These are phyloP conservation scores for Flammula alnicola DNA, from an alignment of 1,284 basidiomycete genomes.

Conservation along the genomic window DNA sequence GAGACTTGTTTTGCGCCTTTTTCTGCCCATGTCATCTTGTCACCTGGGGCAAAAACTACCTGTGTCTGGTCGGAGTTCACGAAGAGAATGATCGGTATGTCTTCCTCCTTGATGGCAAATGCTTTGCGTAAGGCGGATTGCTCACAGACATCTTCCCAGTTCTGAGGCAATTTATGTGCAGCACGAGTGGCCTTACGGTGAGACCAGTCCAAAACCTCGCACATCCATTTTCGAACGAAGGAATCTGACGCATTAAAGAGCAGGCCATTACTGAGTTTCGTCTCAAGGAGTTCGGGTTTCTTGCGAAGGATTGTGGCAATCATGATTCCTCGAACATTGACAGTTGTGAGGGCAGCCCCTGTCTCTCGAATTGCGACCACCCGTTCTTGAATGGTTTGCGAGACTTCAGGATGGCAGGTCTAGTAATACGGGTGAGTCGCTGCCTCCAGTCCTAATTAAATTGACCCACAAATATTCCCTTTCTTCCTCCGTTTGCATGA, in stretches of 20 bases:
- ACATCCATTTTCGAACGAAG: slow-evolving; percentile 26
- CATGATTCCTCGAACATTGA: slow-evolving; percentile 20
- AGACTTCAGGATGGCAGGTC: slow-evolving; percentile 3
- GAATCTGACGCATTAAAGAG: slow-evolving; percentile 21
- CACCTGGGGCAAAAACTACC: slow-evolving; percentile 30
- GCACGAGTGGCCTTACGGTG: slow-evolving; percentile 32
- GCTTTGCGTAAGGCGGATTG: slow-evolving; percentile 29
- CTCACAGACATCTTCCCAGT: slow-evolving; percentile 26
- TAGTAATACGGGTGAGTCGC: not conserved
- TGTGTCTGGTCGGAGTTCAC: slow-evolving; percentile 46
- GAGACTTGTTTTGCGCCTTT: slow-evolving; percentile 30
- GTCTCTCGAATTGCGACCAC: slow-evolving; percentile 12
- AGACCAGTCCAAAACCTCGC: slow-evolving; percentile 30
- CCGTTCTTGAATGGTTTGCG: not conserved
- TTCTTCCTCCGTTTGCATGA: slow-evolving; percentile 16
- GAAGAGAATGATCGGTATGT: slow-evolving; percentile 28
- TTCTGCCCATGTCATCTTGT: slow-evolving; percentile 35
- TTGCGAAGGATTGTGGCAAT: slow-evolving; percentile 17
- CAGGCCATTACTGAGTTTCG: slow-evolving; percentile 14
- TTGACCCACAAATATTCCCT: slow-evolving; percentile 22
- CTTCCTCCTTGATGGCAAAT: slow-evolving; percentile 31
- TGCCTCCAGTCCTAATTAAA: not conserved
- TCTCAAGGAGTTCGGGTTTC: slow-evolving; percentile 15
- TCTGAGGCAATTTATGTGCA: slow-evolving; percentile 35
- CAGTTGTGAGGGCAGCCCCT: slow-evolving; percentile 13